Evolutionary conservation across 2,329 filamentous ascomycete species (phyloP).

Genomic region (Dactylonectria estremocensis): DNA sequence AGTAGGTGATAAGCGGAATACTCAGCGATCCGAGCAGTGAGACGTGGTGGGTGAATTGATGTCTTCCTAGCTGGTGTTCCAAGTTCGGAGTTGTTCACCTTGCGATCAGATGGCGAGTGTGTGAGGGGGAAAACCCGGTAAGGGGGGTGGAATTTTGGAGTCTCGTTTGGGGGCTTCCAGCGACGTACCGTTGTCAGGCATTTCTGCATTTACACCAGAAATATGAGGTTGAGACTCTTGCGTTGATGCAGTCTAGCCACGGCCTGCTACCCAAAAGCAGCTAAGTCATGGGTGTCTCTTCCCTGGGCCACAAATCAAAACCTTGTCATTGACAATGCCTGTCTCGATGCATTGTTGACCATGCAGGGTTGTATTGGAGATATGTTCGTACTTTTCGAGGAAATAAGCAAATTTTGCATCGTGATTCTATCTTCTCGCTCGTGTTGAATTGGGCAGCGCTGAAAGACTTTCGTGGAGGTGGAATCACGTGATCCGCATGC

Average conservation of each 20-base stretch:
- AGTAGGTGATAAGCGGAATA: neutral
- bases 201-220: constrained; percentile 51
- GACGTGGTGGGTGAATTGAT: neutral
- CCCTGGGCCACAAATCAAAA: constrained; percentile 30
- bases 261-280: constrained; percentile 45
- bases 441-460: neutral
- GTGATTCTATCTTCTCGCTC: neutral
- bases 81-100: neutral
- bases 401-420: neutral
- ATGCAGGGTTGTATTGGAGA: neutral
- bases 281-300: constrained; percentile 37
- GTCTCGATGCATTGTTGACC: neutral
- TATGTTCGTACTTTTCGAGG: too few relatives aligned
- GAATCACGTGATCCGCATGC: neutral
- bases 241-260: constrained; percentile 38
- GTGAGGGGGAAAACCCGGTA: constrained; percentile 32
- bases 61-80: neutral
- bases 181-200: constrained; percentile 42
- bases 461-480: neutral
- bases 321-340: constrained; percentile 8
- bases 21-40: neutral
- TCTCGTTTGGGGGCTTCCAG: constrained; percentile 34
- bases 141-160: constrained; percentile 38
- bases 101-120: constrained; percentile 23
- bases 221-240: constrained; percentile 48